Conservation (phyloP, 1,284 basidiomycete genomes). For the Trichosporon ovoides region DNA sequence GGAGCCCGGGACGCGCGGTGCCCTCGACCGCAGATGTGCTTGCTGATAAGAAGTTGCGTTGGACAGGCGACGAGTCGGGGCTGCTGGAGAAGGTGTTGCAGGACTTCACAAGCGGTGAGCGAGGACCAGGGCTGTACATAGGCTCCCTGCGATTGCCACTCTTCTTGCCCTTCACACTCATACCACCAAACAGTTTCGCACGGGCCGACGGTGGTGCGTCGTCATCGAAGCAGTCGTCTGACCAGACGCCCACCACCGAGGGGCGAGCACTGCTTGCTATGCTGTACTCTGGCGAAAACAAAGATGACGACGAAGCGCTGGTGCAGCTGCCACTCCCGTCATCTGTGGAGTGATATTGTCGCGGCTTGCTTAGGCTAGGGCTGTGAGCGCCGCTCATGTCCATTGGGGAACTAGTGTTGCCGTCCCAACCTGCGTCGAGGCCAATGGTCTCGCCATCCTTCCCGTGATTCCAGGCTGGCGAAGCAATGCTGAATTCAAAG, state of each 20-base stretch:
- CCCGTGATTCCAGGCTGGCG: conserved; percentile 1
- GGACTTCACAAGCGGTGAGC: not conserved
- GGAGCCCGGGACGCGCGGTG: not conserved
- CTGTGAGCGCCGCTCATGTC: not conserved
- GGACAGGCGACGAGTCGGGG: not conserved
- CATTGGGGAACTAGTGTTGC: conserved; percentile 17
- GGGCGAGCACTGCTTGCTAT: conserved; percentile 22
- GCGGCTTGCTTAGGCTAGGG: not conserved
- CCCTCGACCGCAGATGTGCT: not conserved
- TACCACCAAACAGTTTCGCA: not conserved
- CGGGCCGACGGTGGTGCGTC: conserved; percentile 5
- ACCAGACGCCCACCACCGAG: conserved; percentile 29
- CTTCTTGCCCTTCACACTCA: not conserved
- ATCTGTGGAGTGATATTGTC: conserved; percentile 22
- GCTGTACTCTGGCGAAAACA: conserved; percentile 29
- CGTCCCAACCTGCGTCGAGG: not conserved
- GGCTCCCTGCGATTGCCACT: conserved; percentile 22
- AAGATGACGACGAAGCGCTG: conserved; percentile 28
- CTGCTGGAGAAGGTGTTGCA: conserved; percentile 1
- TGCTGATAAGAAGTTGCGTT: not conserved
- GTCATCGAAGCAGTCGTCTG: conserved; percentile 25
- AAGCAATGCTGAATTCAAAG: conserved; percentile 5
- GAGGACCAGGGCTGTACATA: conserved; percentile 12
- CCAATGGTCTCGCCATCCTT: not conserved
- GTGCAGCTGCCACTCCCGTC: conserved; percentile 37